These are phyloP conservation scores for Heritiera fomes DNA, from an alignment of 345 rosid genomes.

Conservation along the genomic window DNA sequence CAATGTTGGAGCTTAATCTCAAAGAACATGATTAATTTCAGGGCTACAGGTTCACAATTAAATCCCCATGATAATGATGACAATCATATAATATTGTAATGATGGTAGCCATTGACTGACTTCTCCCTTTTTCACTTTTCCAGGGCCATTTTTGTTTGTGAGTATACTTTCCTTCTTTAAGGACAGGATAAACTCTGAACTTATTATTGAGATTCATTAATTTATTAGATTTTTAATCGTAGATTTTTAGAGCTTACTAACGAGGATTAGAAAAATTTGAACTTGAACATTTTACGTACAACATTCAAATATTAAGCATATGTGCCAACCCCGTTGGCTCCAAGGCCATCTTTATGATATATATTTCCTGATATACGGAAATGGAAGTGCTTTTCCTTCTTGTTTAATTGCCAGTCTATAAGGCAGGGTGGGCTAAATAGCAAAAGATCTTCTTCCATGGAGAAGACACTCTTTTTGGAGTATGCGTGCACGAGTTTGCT, in stretches of 20 bases:
- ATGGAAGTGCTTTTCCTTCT: constrained; percentile 11
- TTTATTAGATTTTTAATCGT: too few species aligned
- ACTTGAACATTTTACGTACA: too few species aligned
- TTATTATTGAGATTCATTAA: too few species aligned
- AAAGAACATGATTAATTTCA: constrained; percentile 1
- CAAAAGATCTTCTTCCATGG: neutral
- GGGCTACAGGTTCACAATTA: neutral
- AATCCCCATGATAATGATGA: constrained; percentile 2
- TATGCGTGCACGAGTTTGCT: constrained; percentile 9
- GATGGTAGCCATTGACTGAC: constrained; percentile 14
- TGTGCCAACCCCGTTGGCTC: neutral
- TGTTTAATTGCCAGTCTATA: neutral
- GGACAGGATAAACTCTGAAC: too few species aligned
- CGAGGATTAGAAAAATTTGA: too few species aligned
- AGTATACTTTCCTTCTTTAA: too few species aligned
- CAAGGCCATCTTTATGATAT: neutral
- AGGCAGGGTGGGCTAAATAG: neutral
- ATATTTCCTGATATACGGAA: neutral
- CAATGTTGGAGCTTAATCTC: neutral
- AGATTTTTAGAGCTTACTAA: too few species aligned
- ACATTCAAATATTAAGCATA: too few species aligned
- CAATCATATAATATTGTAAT: constrained; percentile 14
- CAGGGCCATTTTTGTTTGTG: neutral
- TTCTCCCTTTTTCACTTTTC: neutral
- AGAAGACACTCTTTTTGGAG: constrained; percentile 5